Conservation (phyloP, 768 basidiomycete genomes). For the Megacollybia marginata region DNA sequence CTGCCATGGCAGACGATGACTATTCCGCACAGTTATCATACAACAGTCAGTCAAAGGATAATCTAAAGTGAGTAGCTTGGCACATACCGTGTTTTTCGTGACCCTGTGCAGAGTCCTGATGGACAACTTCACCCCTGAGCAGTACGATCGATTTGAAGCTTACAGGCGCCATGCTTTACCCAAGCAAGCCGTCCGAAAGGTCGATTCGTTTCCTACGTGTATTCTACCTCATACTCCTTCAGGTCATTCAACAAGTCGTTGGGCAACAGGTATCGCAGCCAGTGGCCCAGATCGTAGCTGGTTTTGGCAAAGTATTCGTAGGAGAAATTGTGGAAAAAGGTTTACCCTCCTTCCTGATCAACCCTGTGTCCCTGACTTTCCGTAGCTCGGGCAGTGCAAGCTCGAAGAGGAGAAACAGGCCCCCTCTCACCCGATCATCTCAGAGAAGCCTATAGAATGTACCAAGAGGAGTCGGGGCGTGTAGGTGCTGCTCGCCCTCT, state of each 20-base stretch:
- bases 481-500: slow-evolving; percentile 74
- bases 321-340: slow-evolving; percentile 90
- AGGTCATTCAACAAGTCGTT: slow-evolving; percentile 80
- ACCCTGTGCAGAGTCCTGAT: slow-evolving; percentile 61
- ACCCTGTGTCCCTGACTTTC: slow-evolving; percentile 1
- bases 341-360: slow-evolving; percentile 21
- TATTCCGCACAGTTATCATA: slow-evolving; percentile 78
- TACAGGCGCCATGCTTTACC: slow-evolving; percentile 79
- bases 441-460: slow-evolving; percentile 81
- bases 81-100: slow-evolving; percentile 1
- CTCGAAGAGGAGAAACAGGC: slow-evolving; percentile 62
- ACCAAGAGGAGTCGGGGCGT: slow-evolving; percentile 73
- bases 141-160: slow-evolving; percentile 86
- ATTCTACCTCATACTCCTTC: neutral
- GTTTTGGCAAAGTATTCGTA: slow-evolving; percentile 87
- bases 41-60: slow-evolving; percentile 86
- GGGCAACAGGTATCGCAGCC: slow-evolving; percentile 82
- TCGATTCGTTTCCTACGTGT: slow-evolving; percentile 16
- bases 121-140: slow-evolving; percentile 78
- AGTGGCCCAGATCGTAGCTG: slow-evolving; percentile 84
- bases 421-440: slow-evolving; percentile 85
- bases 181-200: slow-evolving; percentile 79
- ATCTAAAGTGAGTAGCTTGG: slow-evolving; percentile 53
- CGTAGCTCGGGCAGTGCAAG: slow-evolving; percentile 71
- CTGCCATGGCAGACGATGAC: slow-evolving; percentile 86